Evolutionary conservation across 2,329 filamentous ascomycete species (phyloP).

Genomic region (Ascocoryne sarcoides): DNA sequence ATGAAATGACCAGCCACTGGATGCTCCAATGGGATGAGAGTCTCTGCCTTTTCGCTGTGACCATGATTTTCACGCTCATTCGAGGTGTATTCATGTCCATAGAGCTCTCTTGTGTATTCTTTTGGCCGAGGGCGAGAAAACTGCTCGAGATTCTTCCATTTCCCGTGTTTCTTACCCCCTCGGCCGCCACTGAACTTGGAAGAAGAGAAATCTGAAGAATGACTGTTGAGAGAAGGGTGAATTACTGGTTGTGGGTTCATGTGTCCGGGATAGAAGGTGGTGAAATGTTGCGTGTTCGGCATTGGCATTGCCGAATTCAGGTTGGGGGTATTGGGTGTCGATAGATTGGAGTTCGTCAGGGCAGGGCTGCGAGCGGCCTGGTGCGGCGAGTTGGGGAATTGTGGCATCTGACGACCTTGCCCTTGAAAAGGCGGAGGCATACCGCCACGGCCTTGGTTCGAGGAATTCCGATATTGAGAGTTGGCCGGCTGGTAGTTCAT

Average conservation of each 20-base stretch:
- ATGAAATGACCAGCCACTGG: constrained; percentile 14
- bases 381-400: constrained; percentile 57
- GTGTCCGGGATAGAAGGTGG: constrained; percentile 31
- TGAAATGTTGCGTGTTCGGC: constrained; percentile 41
- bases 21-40: constrained; percentile 14
- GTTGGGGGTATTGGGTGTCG: constrained; percentile 61
- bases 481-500: constrained; percentile 40
- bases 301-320: constrained; percentile 61
- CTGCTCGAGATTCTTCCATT: constrained; percentile 20
- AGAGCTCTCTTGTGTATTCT: constrained; percentile 23
- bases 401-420: constrained; percentile 37
- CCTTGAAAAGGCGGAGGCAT: constrained; percentile 39
- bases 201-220: constrained; percentile 8
- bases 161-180: constrained; percentile 12
- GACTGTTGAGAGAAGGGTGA: constrained; percentile 35
- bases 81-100: constrained; percentile 15
- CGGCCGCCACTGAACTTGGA: constrained; percentile 7
- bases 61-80: constrained; percentile 16
- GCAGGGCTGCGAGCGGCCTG: constrained; percentile 57
- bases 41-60: constrained; percentile 14
- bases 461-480: constrained; percentile 22
- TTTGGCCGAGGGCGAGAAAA: constrained; percentile 18
- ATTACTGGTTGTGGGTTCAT: constrained; percentile 43
- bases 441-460: constrained; percentile 40
- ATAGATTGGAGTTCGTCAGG: constrained; percentile 46